phyloP scores from a whole-genome alignment of 768 basidiomycete species.

The Phanerodontia chrysosporium region DNA sequence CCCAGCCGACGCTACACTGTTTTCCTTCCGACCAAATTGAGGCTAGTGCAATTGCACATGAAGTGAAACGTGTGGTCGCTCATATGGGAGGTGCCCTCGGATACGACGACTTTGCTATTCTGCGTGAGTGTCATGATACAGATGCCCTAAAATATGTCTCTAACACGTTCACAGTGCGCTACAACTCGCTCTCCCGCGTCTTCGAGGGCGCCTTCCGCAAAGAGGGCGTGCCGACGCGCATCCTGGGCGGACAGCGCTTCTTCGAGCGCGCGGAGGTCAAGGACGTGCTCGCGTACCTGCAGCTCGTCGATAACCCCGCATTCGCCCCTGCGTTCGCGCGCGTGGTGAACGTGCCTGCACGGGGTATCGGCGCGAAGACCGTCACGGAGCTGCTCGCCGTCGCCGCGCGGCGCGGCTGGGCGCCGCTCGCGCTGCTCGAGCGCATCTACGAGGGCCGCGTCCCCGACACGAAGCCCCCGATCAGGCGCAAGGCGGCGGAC shows the following conservation, averaged over 20 bases:
- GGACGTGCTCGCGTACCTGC: conserved; percentile 78
- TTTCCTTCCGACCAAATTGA: conserved; percentile 59
- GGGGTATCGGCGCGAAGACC: conserved; percentile 77
- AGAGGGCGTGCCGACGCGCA: conserved; percentile 70
- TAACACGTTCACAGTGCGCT: conserved; percentile 52
- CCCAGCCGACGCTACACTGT: conserved; percentile 51
- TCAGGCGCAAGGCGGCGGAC: conserved; percentile 55
- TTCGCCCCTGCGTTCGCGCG: conserved; percentile 65
- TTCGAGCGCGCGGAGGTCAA: conserved; percentile 86
- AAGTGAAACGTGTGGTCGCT: conserved; percentile 76
- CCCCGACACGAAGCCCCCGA: conserved; percentile 61
- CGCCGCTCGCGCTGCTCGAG: conserved; percentile 58
- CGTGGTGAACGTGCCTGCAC: conserved; percentile 67
- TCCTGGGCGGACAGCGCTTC: conserved; percentile 81
- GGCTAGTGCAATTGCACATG: conserved; percentile 65
- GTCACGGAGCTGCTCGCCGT: conserved; percentile 51
- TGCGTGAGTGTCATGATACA: conserved; percentile 39
- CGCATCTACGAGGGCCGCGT: conserved; percentile 56
- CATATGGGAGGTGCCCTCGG: conserved; percentile 64
- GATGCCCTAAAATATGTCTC: not conserved
- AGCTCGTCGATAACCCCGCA: conserved; percentile 71
- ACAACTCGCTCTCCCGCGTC: conserved; percentile 71
- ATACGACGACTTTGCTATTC: conserved; percentile 78
- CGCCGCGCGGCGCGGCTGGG: conserved; percentile 47
- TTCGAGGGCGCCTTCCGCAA: conserved; percentile 76